Evolutionary conservation across 2,329 filamentous ascomycete genomes (phyloP), one percentile per base, ranked within the genome.

Genomic region (Colletotrichum plurivorum): DNA sequence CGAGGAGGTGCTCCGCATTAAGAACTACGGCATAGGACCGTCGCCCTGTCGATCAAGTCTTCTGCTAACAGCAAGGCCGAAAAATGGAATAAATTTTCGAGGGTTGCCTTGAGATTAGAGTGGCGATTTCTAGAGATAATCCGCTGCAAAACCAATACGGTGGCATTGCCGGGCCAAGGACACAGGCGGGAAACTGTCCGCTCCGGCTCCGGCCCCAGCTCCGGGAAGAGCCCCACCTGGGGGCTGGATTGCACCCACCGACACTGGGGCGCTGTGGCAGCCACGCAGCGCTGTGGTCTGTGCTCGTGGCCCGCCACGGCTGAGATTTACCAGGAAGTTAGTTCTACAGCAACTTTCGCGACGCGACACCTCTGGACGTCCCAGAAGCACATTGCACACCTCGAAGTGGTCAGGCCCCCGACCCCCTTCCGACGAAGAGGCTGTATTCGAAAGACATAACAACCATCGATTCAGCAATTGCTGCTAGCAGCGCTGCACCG

Each of bases 151-250:
- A 10, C 22, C 22, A 25, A 25, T 25, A 25, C 4, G 22, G 22
- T 25, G 22, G 22, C 22, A 25, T 25, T 25, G n/a, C 20, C 59
- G 10, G 31, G 49, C 20, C 61, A 39, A 8, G 60, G 55, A 22
- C 54, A 59, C 41, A 41, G 22, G 22, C 22, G 22, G 31, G 41
- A 27, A 51, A 2, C 22, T 36, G 31, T 36, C 31, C 22, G 6
- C 41, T 48, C 3, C 66, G 54, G 54, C 31, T 53, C 55, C 66
- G 61, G 15, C 55, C 65, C 61, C 66, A 62, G 20, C 54, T 69
- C 54, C 54, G 45, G 13, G 18, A 27, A 7, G 54, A 49, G 61
- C 15, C 49, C 39, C 61, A 69, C n/a, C 48, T 49, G 2, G 16
- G 27, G 31, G 10, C n/a, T 39, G 31, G 31, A 36, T 36, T 36